Evolutionary conservation across 208 protist species (phyloP), one percentile per base, ranked within the genome.

Genomic region (Vickermania ingenoplastis): DNA sequence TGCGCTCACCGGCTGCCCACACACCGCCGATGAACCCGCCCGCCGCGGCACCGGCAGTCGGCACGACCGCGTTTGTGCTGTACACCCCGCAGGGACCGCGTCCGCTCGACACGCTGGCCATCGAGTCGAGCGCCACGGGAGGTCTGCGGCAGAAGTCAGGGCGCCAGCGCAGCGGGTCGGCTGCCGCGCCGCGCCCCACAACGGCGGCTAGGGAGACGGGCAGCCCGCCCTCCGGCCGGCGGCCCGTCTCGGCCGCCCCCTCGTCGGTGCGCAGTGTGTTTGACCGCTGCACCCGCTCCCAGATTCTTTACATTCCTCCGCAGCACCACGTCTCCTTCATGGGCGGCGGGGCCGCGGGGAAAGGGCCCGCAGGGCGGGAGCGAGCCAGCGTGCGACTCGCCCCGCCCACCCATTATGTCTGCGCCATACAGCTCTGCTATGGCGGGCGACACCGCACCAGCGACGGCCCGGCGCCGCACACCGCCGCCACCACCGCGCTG

Each of bases 81-180:
- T 94, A 86, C 75, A 91, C 62, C 36, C 81, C 86, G 14, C 83
- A 94, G 25, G 86, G 86, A 0, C 74, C 80, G 13, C 80, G 74
- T 1, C 86, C 86, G 31, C 65, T 94, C 21, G 71, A 75, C 0
- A 59, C 65, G 0, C 66, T 94, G n/a, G 55, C 58, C 1, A 68
- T 86, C 26, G 67, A 60, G 26, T 71, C 68, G 5, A 52, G 31
- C 0, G 1, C 53, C 17, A n/a, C 30, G 17, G 11, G 17, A 45
- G 36, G 36, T 7, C 7, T n/a, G 17, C 7, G 17, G 36, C 17
- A 7, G 7, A 7, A 17, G 17, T 7, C 36, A 17, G 36, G 36
- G 36, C 36, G 17, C 17, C 36, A 17, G 36, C 11, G 17, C 11
- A 17, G 17, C 36, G n/a, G n/a, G n/a, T n/a, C n/a, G n/a, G n/a